Evolutionary conservation across 768 basidiomycete species (phyloP).

Genomic region (Termitomyces sp.): DNA sequence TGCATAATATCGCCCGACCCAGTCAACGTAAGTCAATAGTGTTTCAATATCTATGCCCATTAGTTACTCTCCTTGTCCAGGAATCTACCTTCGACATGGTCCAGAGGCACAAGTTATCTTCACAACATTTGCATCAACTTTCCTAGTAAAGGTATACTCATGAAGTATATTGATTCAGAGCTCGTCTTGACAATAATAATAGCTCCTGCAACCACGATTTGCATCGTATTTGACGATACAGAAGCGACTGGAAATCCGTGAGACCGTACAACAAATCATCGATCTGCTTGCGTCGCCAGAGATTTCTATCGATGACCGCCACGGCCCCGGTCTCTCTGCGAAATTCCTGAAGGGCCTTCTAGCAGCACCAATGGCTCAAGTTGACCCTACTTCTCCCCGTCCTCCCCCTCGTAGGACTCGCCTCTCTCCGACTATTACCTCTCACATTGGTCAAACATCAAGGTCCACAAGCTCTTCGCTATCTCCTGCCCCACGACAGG

Average conservation of each 20-base stretch:
- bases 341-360: slow-evolving; percentile 73
- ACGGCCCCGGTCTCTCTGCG: slow-evolving; percentile 77
- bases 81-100: slow-evolving; percentile 60
- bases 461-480: slow-evolving; percentile 37
- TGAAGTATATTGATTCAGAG: not conserved
- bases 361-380: slow-evolving; percentile 46
- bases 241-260: slow-evolving; percentile 56
- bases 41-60: not conserved
- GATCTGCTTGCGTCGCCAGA: slow-evolving; percentile 64
- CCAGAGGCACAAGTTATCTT: slow-evolving; percentile 80
- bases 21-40: slow-evolving; percentile 40
- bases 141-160: slow-evolving; percentile 65
- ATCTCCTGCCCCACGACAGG: slow-evolving; percentile 41
- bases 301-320: slow-evolving; percentile 74
- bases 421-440: not conserved
- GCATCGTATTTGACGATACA: slow-evolving; percentile 52
- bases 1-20: slow-evolving; percentile 53
- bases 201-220: slow-evolving; percentile 80
- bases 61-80: slow-evolving; percentile 24
- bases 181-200: not conserved
- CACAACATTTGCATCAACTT: slow-evolving; percentile 75
- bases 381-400: slow-evolving; percentile 20
- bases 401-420: slow-evolving; percentile 9
- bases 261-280: slow-evolving; percentile 59
- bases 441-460: slow-evolving; percentile 25